Conservation (phyloP, 1,139 yeast species). For the Saccharomycopsis hybrid region DNA sequence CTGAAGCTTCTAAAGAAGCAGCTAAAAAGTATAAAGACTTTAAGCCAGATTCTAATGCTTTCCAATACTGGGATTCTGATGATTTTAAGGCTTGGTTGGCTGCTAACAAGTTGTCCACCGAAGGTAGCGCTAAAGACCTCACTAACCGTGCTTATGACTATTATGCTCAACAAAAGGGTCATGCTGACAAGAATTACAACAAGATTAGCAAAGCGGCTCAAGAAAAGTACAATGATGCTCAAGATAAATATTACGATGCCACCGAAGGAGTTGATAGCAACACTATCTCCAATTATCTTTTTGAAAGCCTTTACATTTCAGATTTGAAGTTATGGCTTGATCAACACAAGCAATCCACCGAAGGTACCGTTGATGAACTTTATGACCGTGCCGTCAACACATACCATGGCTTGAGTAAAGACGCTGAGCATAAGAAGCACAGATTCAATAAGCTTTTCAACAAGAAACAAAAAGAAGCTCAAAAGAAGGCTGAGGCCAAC, state of each 20-base stretch:
- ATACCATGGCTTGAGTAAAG: slow-evolving; percentile 2
- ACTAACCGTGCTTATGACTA: slow-evolving; percentile 19
- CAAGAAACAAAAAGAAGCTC: slow-evolving; percentile 4
- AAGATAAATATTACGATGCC: background rate
- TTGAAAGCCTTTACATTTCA: slow-evolving; percentile 21
- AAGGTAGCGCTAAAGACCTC: slow-evolving; percentile 29
- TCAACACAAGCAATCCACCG: slow-evolving; percentile 27
- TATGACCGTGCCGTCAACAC: slow-evolving; percentile 22
- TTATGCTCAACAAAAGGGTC: background rate
- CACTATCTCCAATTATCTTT: background rate
- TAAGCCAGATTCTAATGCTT: background rate
- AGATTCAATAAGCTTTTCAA: slow-evolving; percentile 1
- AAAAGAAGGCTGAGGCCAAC: slow-evolving; percentile 5
- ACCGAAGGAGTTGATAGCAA: background rate
- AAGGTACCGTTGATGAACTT: slow-evolving; percentile 30
- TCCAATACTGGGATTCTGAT: slow-evolving; percentile 19
- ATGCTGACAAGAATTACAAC: background rate
- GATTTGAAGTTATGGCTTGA: slow-evolving; percentile 27
- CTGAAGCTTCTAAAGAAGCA: slow-evolving; percentile 9
- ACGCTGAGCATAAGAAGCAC: slow-evolving; percentile 1
- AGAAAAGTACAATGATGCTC: background rate
- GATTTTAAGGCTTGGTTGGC: slow-evolving; percentile 27
- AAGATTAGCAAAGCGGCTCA: background rate
- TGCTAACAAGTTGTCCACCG: slow-evolving; percentile 27
- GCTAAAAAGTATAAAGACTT: background rate